Conservation (phyloP, 768 basidiomycete species). For the Naganishia friedmannii region DNA sequence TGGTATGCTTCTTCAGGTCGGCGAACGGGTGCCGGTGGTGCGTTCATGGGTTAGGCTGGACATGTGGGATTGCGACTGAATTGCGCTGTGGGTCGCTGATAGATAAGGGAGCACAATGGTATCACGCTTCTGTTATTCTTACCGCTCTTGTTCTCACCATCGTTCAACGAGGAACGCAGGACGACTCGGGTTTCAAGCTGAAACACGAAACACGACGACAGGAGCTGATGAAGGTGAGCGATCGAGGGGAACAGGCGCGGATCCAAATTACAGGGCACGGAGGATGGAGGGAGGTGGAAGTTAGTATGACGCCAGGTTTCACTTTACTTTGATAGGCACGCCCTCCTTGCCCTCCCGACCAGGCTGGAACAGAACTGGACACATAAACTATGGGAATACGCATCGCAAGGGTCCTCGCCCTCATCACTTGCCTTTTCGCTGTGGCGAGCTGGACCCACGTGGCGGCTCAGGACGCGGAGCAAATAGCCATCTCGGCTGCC, state of each 20-base stretch:
- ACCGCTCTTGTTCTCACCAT: too few relatives aligned
- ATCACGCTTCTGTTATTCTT: too few relatives aligned
- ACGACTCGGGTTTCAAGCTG: conserved; percentile 17
- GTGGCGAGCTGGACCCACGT: conserved; percentile 1
- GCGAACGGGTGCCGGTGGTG: background rate
- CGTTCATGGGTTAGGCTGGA: background rate
- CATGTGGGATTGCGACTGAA: background rate
- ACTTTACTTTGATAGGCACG: background rate
- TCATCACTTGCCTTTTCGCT: background rate
- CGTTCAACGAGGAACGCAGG: too few relatives aligned
- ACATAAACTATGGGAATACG: background rate
- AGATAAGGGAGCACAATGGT: too few relatives aligned
- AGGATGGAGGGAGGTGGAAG: background rate
- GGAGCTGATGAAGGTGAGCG: conserved; percentile 1
- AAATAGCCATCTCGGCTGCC: conserved; percentile 16
- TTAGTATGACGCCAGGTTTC: background rate
- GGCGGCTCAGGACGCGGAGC: background rate
- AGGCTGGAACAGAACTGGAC: background rate
- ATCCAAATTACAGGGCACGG: background rate
- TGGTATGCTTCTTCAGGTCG: background rate
- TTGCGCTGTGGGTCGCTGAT: too few relatives aligned
- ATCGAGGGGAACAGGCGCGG: too few relatives aligned
- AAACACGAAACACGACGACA: conserved; percentile 4
- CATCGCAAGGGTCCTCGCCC: background rate
- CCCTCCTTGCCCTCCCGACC: background rate